Evolutionary conservation across 169 alveolate species (phyloP), one percentile per base, ranked within the genome.

Genomic region (Babesia sp.): DNA sequence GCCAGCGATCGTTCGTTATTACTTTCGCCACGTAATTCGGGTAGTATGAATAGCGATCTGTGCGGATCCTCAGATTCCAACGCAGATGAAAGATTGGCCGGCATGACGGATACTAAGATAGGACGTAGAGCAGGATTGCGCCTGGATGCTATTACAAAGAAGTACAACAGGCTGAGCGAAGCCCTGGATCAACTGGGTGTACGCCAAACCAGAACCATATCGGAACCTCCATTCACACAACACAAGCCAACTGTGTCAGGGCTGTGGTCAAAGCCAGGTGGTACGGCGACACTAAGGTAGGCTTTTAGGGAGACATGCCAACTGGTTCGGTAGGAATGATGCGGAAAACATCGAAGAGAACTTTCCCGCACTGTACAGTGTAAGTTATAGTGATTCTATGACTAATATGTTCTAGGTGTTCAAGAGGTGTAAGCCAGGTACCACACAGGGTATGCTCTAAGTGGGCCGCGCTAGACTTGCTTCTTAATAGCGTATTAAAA

Each of bases 211-310:
- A 34, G 26, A 11, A 34, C 22, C 8, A 37, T n/a, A 24, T 20
- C 20, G 33, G 61, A 29, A 16, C 6, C 33, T 1, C 28, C 8
- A 1, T 64, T 20, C 61, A 29, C 8, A 14, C 20, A 45, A 31
- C 33, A 0, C 7, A 46, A 33, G 14, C 60, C 29, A 3, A 18
- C 34, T 6, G 48, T 50, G 48, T 4, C 74, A 0, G n/a, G 50
- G 6, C 51, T 64, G 36, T 64, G 74, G 64, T 64, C 45, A 12
- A 64, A 48, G 48, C 51, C 44, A 1, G 74, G 64, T 6, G 24
- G 50, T 18, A 31, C 7, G 22, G 74, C 74, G 0, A 24, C 48
- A 14, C 1, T 34, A 16, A 45, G 63, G 74, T 64, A 50, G 24
- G 74, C 26, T n/a, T n/a, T n/a, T n/a, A n/a, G n/a, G n/a, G n/a